Percentiles rank a stretch among this genome's conserved stretches.
These are phyloP conservation scores for Pneumocystis jirovecii DNA, from an alignment of 1,139 yeast genomes.

Conservation along the genomic window DNA sequence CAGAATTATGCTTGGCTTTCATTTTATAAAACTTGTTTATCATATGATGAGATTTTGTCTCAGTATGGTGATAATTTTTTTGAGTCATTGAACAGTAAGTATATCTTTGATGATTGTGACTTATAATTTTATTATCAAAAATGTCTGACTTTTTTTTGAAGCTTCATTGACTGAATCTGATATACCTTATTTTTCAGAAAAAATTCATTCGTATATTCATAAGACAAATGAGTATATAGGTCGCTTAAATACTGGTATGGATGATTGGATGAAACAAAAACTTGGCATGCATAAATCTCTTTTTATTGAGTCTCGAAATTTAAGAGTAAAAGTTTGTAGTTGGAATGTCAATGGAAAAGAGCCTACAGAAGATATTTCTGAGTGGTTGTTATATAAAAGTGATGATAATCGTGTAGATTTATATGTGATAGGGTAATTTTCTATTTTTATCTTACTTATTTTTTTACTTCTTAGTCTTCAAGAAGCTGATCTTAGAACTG, in stretches of 20 bases:
- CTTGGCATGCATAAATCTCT: not conserved
- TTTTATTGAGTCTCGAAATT: not conserved
- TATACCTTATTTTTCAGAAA: not conserved
- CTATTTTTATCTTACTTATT: not conserved
- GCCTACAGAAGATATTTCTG: not conserved
- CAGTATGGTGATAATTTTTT: not conserved
- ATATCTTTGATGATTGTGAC: not conserved
- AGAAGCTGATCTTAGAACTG: constrained; percentile 11
- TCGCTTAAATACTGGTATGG: not conserved
- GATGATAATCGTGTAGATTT: not conserved
- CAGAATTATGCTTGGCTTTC: not conserved
- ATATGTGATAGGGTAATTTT: not conserved
- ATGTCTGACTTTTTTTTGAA: not conserved
- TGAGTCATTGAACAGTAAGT: not conserved
- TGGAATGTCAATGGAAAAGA: not conserved
- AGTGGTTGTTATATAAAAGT: not conserved
- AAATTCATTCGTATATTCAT: not conserved
- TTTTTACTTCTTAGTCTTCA: constrained; percentile 4
- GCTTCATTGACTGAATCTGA: not conserved
- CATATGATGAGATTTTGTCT: not conserved
- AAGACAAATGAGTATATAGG: not conserved
- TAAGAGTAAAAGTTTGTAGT: not conserved
- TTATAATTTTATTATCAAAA: not conserved
- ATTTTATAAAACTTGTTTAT: not conserved
- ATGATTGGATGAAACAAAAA: not conserved